Evolutionary conservation across 2,329 filamentous ascomycete species (phyloP).

Genomic region (Monilinia aucupariae): DNA sequence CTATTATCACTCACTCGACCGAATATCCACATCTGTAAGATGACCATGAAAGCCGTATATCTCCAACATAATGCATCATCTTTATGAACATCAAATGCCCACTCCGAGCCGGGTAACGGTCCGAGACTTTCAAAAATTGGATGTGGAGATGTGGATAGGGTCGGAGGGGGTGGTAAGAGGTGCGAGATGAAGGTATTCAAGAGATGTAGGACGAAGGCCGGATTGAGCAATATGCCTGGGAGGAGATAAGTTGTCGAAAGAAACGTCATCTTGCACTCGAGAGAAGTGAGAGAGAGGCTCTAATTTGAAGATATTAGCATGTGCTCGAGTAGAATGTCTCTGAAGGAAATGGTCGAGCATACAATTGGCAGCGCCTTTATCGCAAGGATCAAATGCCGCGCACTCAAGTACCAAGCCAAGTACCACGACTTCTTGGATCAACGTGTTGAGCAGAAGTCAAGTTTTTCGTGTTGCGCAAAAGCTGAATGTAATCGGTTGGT

Average conservation of each 20-base stretch:
- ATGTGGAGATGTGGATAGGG: conserved; percentile 30
- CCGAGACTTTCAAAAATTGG: conserved; percentile 31
- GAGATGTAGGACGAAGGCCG: conserved; percentile 38
- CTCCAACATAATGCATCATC: conserved; percentile 38
- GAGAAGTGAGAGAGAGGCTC: not conserved
- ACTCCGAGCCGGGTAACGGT: conserved; percentile 30
- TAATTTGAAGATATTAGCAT: conserved; percentile 1
- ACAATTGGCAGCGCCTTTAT: not conserved
- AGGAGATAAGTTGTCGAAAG: conserved; percentile 33
- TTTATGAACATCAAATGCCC: conserved; percentile 37
- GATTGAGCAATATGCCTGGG: conserved; percentile 38
- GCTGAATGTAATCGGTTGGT: not conserved
- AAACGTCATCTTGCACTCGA: conserved; percentile 27
- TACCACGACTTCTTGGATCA: not conserved
- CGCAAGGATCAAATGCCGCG: not conserved
- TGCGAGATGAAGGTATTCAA: conserved; percentile 39
- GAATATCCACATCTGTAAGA: conserved; percentile 36
- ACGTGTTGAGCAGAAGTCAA: not conserved
- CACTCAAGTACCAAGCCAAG: not conserved
- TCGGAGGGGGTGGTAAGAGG: conserved; percentile 32
- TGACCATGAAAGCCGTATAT: conserved; percentile 38
- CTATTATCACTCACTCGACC: conserved; percentile 32
- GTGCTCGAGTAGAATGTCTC: not conserved
- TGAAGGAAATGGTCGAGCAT: not conserved
- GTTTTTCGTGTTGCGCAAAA: not conserved